These are phyloP conservation scores for Blumeria graminis DNA, from an alignment of 2,329 filamentous ascomycete species.

Conservation along the genomic window DNA sequence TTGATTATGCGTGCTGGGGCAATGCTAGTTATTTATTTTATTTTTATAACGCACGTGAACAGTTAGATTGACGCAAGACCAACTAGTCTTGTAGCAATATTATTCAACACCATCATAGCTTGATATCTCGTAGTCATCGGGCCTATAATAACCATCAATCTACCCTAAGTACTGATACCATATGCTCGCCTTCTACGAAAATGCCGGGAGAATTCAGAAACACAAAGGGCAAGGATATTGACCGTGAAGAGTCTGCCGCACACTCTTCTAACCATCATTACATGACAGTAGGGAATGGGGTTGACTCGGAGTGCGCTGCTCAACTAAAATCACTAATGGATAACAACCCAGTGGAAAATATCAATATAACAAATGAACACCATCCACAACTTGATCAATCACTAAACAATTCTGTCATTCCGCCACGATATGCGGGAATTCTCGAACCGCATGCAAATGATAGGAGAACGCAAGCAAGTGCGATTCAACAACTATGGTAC, in stretches of 20 bases:
- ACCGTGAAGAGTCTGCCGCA: constrained; percentile 5
- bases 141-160: too few relatives aligned
- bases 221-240: constrained; percentile 22
- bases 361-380: constrained; percentile 44
- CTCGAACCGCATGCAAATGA: constrained; percentile 28
- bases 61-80: too few relatives aligned
- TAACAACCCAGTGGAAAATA: constrained; percentile 76
- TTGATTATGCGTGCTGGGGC: too few relatives aligned
- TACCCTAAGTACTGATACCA: too few relatives aligned
- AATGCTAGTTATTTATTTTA: too few relatives aligned
- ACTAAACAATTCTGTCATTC: constrained; percentile 16
- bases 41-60: too few relatives aligned
- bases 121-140: too few relatives aligned
- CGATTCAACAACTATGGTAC: constrained; percentile 83
- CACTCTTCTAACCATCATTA: constrained; percentile 27
- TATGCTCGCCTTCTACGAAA: neutral
- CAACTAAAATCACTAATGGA: constrained; percentile 63
- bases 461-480: constrained; percentile 45
- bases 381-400: constrained; percentile 23
- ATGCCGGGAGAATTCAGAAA: constrained; percentile 38
- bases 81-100: too few relatives aligned
- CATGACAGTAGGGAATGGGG: constrained; percentile 71
- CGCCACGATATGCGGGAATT: constrained; percentile 10
- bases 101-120: too few relatives aligned
- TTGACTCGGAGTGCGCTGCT: constrained; percentile 57